Percentiles rank a stretch among this genome's conserved stretches.
These are phyloP conservation scores for Fusarium protoensiforme DNA, from an alignment of 2,329 filamentous ascomycete genomes.

Conservation along the genomic window DNA sequence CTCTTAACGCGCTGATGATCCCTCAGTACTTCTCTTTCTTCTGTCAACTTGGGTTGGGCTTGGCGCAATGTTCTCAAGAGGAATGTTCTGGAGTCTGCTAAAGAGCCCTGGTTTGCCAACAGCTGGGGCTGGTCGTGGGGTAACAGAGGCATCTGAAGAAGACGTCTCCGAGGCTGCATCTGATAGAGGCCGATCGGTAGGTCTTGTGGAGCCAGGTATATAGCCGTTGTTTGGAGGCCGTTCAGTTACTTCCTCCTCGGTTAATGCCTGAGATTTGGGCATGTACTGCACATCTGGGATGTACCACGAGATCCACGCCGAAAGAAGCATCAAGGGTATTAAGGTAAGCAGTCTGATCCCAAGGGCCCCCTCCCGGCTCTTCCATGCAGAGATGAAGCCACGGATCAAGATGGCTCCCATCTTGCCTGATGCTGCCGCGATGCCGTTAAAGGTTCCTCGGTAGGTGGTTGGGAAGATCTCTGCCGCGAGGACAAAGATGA, in stretches of 20 bases:
- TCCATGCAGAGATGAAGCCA: not conserved
- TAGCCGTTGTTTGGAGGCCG: too few species aligned
- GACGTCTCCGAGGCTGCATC: too few species aligned
- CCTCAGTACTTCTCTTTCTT: not conserved
- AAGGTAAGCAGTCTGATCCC: not conserved
- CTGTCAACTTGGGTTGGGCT: not conserved
- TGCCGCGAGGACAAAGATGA: slow-evolving; percentile 1
- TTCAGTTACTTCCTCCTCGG: not conserved
- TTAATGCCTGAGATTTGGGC: not conserved
- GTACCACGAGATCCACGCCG: slow-evolving; percentile 3
- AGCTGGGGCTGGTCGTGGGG: not conserved
- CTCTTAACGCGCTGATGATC: not conserved
- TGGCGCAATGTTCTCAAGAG: not conserved
- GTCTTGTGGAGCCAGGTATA: not conserved
- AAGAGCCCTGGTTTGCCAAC: not conserved
- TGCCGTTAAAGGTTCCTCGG: slow-evolving; percentile 6
- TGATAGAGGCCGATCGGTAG: not conserved
- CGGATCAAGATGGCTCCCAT: slow-evolving; percentile 3
- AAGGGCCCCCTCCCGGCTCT: not conserved
- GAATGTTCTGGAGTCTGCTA: not conserved
- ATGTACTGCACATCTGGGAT: not conserved
- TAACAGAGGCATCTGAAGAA: not conserved
- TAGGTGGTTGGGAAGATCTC: slow-evolving; percentile 6
- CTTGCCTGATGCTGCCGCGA: slow-evolving; percentile 3
- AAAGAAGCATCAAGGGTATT: not conserved